Evolutionary conservation across 169 alveolate genomes (phyloP).

Genomic region (Eimeria necatrix): DNA sequence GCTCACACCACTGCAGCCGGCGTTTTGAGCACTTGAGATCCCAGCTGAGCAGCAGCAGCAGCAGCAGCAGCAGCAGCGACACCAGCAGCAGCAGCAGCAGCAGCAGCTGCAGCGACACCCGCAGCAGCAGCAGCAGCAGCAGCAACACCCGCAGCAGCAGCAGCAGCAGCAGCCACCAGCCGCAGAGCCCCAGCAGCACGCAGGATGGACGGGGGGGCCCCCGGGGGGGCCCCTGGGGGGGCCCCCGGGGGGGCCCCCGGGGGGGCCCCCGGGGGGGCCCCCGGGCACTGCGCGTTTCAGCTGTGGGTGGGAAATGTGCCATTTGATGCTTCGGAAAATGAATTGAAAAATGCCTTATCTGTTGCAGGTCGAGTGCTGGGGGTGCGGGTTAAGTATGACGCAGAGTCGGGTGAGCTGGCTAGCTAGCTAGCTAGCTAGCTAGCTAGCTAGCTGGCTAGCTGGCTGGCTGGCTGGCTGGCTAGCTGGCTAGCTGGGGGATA

Average conservation of each 20-base stretch:
- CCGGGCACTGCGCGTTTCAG: slow-evolving; percentile 67
- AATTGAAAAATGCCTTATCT: slow-evolving; percentile 26
- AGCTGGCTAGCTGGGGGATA: neutral
- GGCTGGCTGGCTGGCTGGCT: neutral
- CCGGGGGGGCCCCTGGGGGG: neutral
- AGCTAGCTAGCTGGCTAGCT: neutral
- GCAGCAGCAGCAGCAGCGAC: slow-evolving; percentile 37
- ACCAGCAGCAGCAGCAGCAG: slow-evolving; percentile 36
- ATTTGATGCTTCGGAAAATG: slow-evolving; percentile 77
- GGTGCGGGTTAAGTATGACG: slow-evolving; percentile 74
- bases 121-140: neutral
- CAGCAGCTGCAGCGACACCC: neutral
- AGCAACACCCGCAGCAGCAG: neutral
- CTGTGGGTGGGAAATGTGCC: slow-evolving; percentile 81
- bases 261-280: slow-evolving; percentile 37
- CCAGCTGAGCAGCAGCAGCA: neutral
- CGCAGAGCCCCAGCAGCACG: slow-evolving; percentile 22
- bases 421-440: slow-evolving; percentile 1
- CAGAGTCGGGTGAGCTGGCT: slow-evolving; percentile 11
- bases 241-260: neutral
- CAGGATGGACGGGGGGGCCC: neutral
- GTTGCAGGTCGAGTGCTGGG: slow-evolving; percentile 67
- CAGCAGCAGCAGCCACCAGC: neutral
- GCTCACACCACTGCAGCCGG: neutral
- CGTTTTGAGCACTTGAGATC: too few relatives aligned